phyloP scores from a whole-genome alignment of 495 filamentous ascomycete species.

The Acidiella bohemica region DNA sequence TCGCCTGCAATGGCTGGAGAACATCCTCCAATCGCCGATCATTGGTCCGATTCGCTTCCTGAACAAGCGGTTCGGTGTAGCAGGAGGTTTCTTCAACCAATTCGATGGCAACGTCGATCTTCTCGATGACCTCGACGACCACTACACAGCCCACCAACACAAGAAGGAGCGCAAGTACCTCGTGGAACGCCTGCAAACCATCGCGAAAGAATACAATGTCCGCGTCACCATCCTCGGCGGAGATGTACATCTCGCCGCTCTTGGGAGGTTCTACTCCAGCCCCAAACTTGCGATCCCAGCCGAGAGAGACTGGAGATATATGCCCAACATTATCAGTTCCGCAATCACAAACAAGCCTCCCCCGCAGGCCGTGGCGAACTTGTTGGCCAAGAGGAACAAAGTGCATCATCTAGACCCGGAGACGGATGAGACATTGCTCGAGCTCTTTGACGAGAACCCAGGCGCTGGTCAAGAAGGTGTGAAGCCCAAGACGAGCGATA shows the following conservation, averaged over 20 bases:
- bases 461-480: conserved; percentile 37
- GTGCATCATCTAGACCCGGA: conserved; percentile 77
- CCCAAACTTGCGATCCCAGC: conserved; percentile 46
- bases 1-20: conserved; percentile 82
- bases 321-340: conserved; percentile 59
- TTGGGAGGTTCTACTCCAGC: conserved; percentile 63
- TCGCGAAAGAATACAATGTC: conserved; percentile 56
- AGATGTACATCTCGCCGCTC: conserved; percentile 62
- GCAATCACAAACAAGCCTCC: conserved; percentile 94
- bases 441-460: conserved; percentile 73
- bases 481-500: conserved; percentile 45
- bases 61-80: conserved; percentile 81
- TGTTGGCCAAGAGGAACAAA: conserved; percentile 75
- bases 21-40: conserved; percentile 70
- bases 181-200: conserved; percentile 56
- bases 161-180: conserved; percentile 72
- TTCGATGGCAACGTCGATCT: conserved; percentile 87
- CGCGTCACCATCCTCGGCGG: conserved; percentile 77
- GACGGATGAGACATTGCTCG: conserved; percentile 80
- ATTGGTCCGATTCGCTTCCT: conserved; percentile 76
- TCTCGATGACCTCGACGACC: conserved; percentile 79
- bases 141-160: conserved; percentile 85
- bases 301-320: conserved; percentile 55
- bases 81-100: conserved; percentile 75
- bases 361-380: conserved; percentile 73